phyloP scores from a whole-genome alignment of 257 asterid species.

The Nicotiana tabacum region DNA sequence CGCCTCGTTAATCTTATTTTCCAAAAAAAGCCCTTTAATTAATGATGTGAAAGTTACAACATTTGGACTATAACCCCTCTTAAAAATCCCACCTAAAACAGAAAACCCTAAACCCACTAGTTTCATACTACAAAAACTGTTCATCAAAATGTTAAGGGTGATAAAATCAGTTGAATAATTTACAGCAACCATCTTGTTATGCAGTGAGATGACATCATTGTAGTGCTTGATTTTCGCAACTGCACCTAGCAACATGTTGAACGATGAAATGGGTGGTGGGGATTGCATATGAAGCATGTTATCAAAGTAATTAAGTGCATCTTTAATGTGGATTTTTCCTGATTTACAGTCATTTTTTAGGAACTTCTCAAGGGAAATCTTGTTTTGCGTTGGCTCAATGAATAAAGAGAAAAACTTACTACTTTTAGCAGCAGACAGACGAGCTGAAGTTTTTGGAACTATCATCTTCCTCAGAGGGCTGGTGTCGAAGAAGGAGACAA shows the following conservation, averaged over 20 bases:
- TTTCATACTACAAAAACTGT: constrained; percentile 47
- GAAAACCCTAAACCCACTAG: constrained; percentile 40
- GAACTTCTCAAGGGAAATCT: constrained; percentile 20
- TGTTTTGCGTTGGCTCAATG: constrained; percentile 8
- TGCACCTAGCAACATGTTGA: constrained; percentile 36
- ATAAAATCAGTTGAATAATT: constrained; percentile 42
- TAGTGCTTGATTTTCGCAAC: constrained; percentile 46
- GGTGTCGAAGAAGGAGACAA: not conserved
- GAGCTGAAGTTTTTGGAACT: constrained; percentile 24
- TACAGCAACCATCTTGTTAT: constrained; percentile 32
- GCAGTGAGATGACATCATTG: constrained; percentile 35
- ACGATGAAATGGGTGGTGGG: constrained; percentile 37
- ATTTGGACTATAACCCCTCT: constrained; percentile 55
- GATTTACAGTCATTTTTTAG: constrained; percentile 13
- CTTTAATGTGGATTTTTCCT: constrained; percentile 17
- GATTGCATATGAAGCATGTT: constrained; percentile 49
- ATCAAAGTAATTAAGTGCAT: constrained; percentile 34
- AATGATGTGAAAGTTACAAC: constrained; percentile 44
- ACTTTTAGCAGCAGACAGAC: constrained; percentile 21
- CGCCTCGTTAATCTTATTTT: constrained; percentile 44
- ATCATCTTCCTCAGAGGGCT: constrained; percentile 18
- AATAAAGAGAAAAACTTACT: constrained; percentile 29
- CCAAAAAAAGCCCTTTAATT: constrained; percentile 60
- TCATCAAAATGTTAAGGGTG: constrained; percentile 52
- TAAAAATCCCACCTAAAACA: constrained; percentile 50